Evolutionary conservation across 2,329 filamentous ascomycete genomes (phyloP), one percentile per base, ranked within the genome.

Genomic region (Diplodia intermedia): DNA sequence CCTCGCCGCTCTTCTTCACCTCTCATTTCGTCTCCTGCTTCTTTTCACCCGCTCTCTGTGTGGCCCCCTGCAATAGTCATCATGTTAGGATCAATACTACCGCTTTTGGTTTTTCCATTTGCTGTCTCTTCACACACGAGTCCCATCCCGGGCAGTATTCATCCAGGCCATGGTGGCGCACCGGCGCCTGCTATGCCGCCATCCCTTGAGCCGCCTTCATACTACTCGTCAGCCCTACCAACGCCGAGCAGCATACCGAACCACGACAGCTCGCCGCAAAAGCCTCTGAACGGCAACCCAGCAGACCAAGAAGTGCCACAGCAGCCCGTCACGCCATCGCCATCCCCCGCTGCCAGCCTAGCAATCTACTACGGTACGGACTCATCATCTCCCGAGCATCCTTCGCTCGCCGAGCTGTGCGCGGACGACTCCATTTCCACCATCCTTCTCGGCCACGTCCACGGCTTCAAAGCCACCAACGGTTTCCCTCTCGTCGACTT

Each of bases 401-500:
- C 50, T 31, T 62, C 55, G 7, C 66, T 68, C 18, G 12, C 31
- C 7, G 15, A 50, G 12, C 57, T 68, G 18, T 68, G 66, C 43
- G 49, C 18, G 8, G 60, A 68, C 26, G 29, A 52, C 26, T 11
- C 50, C 26, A 47, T 56, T n/a, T 26, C 38, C 7, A 68, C 66
- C 18, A 38, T 68, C 26, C 55, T 68, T 40, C 26, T 68, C 33
- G 56, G 66, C 66, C 29, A 54, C 52, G 60, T 68, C 5, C 33
- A 26, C n/a, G 15, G 49, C 50, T 68, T 68, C 50, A 56, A 29
- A 26, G 36, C 20, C 50, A 50, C 57, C 50, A 63, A 63, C 36
- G 66, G 66, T 20, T 63, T 63, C n/a, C 66, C 66, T 11, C 4
- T 65, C n/a, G 50, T 63, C 66, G 50, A 68, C 50, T 68, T 68